Evolutionary conservation across 129 eudicot species (phyloP).

Genomic region (carrot (Daucus carota)): DH1_v3.0 NC_030383.2:9224001-9224500

Average conservation of each 20-base stretch:
- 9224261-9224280: neutral
- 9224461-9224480: constrained; percentile 94
- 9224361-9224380: constrained; percentile 93
- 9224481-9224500: constrained; percentile 4
- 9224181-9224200: neutral
- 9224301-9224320: neutral
- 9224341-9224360: constrained; percentile 65
- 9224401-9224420: constrained; percentile 75
- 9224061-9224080: neutral
- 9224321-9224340: constrained; percentile 22
- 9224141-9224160: neutral
- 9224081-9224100: neutral
- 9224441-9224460: constrained; percentile 63
- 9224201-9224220: neutral
- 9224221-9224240: neutral
- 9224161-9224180: neutral
- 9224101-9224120: neutral
- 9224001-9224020: too few relatives aligned
- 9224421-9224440: constrained; percentile 71
- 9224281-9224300: neutral
- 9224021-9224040: neutral
- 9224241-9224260: neutral
- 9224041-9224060: neutral
- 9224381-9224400: constrained; percentile 68
- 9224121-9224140: neutral